These are phyloP conservation scores for Pseudonitzschia multiseries DNA, from an alignment of 108 stramenopile genomes.

Conservation along the genomic window DNA sequence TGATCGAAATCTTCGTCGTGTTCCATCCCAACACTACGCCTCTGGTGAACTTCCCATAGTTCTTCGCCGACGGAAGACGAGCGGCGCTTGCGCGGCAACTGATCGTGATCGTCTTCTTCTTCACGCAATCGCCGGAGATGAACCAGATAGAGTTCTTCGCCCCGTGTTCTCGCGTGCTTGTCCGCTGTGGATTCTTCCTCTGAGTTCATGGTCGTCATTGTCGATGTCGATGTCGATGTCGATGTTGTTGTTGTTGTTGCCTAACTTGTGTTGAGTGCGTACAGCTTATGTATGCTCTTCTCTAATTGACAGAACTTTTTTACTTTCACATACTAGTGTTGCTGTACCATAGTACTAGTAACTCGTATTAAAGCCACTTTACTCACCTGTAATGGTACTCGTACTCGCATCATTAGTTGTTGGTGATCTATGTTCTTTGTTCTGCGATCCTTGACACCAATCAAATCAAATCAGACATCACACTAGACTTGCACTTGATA, in stretches of 20 bases:
- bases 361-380: no score
- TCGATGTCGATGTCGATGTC: no score
- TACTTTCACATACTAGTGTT: no score
- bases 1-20: conserved; percentile 42
- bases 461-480: not conserved
- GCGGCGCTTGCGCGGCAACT: conserved; percentile 31
- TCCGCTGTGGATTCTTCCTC: conserved; percentile 12
- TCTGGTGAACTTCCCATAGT: conserved; percentile 63
- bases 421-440: not conserved
- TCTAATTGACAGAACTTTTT: no score
- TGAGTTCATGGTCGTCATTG: not conserved
- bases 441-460: not conserved
- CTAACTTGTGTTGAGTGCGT: no score
- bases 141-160: conserved; percentile 74
- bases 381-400: no score
- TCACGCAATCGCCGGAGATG: conserved; percentile 54
- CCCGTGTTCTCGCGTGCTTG: conserved; percentile 28
- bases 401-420: no score
- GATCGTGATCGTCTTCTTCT: conserved; percentile 53
- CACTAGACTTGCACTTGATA: no score
- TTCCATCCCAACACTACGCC: conserved; percentile 54
- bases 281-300: no score
- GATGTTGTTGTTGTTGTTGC: no score
- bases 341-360: no score
- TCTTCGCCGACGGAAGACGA: conserved; percentile 60